These are phyloP conservation scores for Oropetium thomaeum DNA, from an alignment of 176 grass and related monocot genomes.

Conservation along the genomic window DNA sequence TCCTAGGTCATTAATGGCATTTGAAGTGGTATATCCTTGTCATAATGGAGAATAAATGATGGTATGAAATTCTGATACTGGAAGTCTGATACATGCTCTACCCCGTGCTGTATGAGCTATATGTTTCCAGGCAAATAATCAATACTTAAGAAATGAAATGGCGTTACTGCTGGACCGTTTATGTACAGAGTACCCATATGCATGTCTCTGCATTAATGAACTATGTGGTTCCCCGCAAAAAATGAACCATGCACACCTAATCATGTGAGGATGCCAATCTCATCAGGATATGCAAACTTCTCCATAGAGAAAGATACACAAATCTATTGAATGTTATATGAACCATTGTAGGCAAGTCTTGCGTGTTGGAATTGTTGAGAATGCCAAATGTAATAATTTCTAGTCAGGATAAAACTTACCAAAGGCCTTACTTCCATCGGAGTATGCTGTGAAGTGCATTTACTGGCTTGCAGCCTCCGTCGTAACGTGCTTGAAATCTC, in stretches of 20 bases:
- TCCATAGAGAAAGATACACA: neutral
- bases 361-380: slow-evolving; percentile 5
- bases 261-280: neutral
- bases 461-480: neutral
- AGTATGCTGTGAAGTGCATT: neutral
- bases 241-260: slow-evolving; percentile 14
- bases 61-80: neutral
- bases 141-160: neutral
- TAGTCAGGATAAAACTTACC: slow-evolving; percentile 2
- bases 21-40: neutral
- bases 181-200: neutral
- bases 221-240: neutral
- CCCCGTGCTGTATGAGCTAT: neutral
- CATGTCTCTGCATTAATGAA: neutral
- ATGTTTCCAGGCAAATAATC: neutral
- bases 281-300: neutral
- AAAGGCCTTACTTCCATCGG: slow-evolving; percentile 4
- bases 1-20: neutral
- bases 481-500: neutral
- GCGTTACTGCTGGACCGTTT: neutral
- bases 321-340: slow-evolving; percentile 2
- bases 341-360: neutral
- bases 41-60: neutral
- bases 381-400: neutral
- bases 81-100: neutral